Conservation (phyloP, 1,284 basidiomycete species). For the Leccinum cinnamomeum region DNA sequence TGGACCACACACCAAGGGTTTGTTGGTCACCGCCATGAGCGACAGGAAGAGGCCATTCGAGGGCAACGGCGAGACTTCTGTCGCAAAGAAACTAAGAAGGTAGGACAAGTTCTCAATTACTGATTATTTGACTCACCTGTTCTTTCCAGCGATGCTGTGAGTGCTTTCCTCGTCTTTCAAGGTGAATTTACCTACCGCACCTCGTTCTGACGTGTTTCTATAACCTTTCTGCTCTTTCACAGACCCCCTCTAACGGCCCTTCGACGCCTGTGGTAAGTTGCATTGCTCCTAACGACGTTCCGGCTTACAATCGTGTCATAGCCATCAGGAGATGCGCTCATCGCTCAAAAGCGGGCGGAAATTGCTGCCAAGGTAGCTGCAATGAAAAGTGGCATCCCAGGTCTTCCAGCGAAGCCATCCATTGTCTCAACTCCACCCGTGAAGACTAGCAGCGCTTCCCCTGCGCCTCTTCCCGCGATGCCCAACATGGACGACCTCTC, state of each 20-base stretch:
- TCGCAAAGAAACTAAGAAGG: conserved; percentile 71
- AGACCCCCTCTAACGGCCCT: conserved; percentile 56
- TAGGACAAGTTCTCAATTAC: conserved; percentile 34
- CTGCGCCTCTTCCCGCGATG: conserved; percentile 33
- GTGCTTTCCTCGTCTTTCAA: conserved; percentile 46
- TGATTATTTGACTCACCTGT: conserved; percentile 18
- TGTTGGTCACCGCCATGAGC: conserved; percentile 39
- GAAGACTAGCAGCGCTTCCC: conserved; percentile 38
- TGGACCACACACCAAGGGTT: conserved; percentile 2
- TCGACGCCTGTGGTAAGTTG: conserved; percentile 42
- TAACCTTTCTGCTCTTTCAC: conserved; percentile 58
- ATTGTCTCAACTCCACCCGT: conserved; percentile 32
- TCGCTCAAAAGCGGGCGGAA: conserved; percentile 80
- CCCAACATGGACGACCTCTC: conserved; percentile 64
- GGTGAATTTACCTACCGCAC: conserved; percentile 66
- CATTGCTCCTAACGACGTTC: conserved; percentile 3
- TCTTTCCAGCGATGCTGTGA: conserved; percentile 63
- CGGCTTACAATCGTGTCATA: conserved; percentile 20
- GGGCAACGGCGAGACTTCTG: conserved; percentile 47
- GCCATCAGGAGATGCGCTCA: conserved; percentile 58
- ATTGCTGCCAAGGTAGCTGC: conserved; percentile 82
- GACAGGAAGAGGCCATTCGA: conserved; percentile 53
- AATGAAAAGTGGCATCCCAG: conserved; percentile 57
- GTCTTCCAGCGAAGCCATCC: conserved; percentile 24
- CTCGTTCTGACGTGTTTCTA: conserved; percentile 59